Percentiles rank a stretch among this genome's conserved stretches.
phyloP scores from a whole-genome alignment of 441 rosid species.

The Hura crepitans region DNA sequence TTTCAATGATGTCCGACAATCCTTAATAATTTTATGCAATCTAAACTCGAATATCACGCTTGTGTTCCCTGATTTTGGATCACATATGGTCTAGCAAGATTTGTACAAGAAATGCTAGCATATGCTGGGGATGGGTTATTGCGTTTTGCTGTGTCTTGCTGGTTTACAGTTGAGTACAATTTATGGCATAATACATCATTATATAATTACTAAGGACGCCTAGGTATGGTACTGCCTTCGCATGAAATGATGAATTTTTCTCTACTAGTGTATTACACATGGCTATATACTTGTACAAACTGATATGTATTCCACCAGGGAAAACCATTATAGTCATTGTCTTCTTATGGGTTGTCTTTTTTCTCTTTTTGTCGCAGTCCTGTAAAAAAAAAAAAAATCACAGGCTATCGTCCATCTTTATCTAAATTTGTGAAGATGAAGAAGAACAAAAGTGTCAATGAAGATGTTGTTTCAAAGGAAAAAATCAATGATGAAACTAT shows the following conservation, averaged over 20 bases:
- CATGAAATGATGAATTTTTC: neutral
- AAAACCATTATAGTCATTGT: neutral
- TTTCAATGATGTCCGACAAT: conserved; percentile 12
- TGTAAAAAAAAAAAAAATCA: neutral
- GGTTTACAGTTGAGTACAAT: conserved; percentile 7
- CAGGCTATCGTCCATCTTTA: conserved; percentile 1
- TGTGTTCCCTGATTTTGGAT: conserved; percentile 16
- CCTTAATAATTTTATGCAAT: conserved; percentile 15
- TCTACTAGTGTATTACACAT: neutral
- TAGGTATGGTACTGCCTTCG: conserved; percentile 4
- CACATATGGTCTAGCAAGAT: conserved; percentile 8
- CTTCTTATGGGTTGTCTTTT: conserved; percentile 11
- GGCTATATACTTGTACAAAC: too few species aligned
- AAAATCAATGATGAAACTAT: conserved; percentile 18
- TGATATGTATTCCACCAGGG: conserved; percentile 1
- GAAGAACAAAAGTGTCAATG: neutral
- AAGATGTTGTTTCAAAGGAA: conserved; percentile 4
- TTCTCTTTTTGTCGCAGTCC: neutral
- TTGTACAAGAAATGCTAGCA: neutral
- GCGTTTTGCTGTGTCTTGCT: neutral
- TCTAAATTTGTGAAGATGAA: conserved; percentile 14
- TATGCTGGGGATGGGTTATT: conserved; percentile 6
- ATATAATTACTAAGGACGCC: neutral
- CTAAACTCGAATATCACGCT: conserved; percentile 14
- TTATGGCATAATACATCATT: neutral